Evolutionary conservation across 1,284 basidiomycete genomes (phyloP).

Genomic region (Sporisorium reilianum): DNA sequence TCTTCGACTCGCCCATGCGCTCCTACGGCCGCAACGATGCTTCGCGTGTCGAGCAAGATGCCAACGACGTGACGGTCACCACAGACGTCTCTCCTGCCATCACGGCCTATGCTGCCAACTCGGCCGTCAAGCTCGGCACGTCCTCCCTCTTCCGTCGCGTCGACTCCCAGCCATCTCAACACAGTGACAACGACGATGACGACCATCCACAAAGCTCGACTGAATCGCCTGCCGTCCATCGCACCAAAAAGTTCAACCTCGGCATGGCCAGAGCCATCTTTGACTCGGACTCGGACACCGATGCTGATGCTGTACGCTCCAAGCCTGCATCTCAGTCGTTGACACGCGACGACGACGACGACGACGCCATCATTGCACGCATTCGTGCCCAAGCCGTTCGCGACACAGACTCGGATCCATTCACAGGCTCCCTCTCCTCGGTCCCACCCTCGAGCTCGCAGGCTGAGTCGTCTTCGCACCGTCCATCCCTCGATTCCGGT

Average conservation of each 20-base stretch:
- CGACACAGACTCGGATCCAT: conserved; percentile 36
- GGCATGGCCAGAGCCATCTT: conserved; percentile 39
- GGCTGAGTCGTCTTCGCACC: conserved; percentile 19
- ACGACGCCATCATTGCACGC: conserved; percentile 33
- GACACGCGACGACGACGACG: conserved; percentile 10
- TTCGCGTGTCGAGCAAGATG: conserved; percentile 12
- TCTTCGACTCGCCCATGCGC: conserved; percentile 47
- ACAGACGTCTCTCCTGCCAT: conserved; percentile 35
- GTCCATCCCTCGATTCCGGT: neutral
- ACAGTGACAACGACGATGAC: conserved; percentile 13
- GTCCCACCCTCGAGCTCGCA: conserved; percentile 31
- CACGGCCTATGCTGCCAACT: conserved; percentile 25
- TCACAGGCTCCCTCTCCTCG: conserved; percentile 39
- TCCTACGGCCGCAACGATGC: conserved; percentile 19
- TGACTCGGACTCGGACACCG: conserved; percentile 42
- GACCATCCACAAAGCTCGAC: conserved; percentile 1
- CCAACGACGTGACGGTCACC: conserved; percentile 21
- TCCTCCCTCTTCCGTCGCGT: conserved; percentile 33
- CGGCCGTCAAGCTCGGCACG: conserved; percentile 25
- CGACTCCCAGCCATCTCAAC: conserved; percentile 34
- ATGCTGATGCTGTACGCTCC: conserved; percentile 2
- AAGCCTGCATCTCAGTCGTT: neutral
- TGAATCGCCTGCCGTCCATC: conserved; percentile 23
- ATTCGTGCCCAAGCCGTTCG: conserved; percentile 26
- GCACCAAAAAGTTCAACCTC: conserved; percentile 32